Base-by-base conservation (phyloP, 768 basidiomycete genomes). In the Russula ochroleuca region DNA sequence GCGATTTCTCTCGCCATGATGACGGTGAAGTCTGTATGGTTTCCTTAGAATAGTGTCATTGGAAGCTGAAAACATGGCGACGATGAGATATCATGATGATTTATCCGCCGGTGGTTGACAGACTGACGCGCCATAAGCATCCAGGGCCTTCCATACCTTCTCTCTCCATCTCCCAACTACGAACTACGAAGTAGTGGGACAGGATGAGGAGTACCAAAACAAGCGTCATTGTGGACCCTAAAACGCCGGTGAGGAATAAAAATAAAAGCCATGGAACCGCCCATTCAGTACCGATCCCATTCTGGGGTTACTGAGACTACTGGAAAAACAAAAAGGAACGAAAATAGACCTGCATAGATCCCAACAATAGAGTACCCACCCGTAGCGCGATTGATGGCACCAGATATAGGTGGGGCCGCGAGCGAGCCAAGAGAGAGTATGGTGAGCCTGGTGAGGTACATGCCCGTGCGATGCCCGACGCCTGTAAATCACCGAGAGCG, bases 341-440 rank as follows among this genome's bases (percentile, higher is more conserved):
- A 25, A 53, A 15, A 53, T n/a, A 1, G 21, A 80, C 81, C 82
- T 41, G 83, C 83, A 65, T 80, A 86, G 60, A 78, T 75, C 15
- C 85, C 85, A 14, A 85, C 83, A 1, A 70, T 76, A 50, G 78
- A 74, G 68, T 82, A 91, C 0, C 78, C 78, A 3, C 79, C 80
- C 1, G 84, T 82, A 1, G 79, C 76, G 0, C 70, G 71, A 57
- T 80, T 79, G 68, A 90, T 87, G 0, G 85, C 85, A 0, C 89
- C 89, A 10, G 87, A 87, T 62, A 90, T 86, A 0, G 89, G 89
- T 2, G n/a, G 87, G 86, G 0, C 89, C 89, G 78, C 79, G 4
- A 90, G 75, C 0, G 85, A 85, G 11, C 87, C 87, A 13, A 89
- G 38, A 0, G 88, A 79, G 28, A 83, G 61, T 56, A 87, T 78